Conservation (phyloP, 331 rosid species). For the Saraca asoca region DNA sequence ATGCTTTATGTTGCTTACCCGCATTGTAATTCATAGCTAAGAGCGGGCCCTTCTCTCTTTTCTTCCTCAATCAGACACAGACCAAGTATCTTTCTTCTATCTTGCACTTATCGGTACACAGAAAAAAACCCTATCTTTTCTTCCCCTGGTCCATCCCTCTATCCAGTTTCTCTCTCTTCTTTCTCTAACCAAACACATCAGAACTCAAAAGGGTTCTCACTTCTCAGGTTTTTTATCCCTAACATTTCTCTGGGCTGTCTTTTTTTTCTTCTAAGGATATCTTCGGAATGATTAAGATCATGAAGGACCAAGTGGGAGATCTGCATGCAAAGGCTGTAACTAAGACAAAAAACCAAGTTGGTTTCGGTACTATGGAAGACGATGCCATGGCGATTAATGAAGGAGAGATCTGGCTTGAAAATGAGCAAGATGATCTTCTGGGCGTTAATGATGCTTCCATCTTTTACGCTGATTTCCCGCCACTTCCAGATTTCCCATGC, state of each 20-base stretch:
- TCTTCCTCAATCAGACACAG: too few species aligned
- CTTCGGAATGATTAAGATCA: background rate
- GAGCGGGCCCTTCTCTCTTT: constrained; percentile 55
- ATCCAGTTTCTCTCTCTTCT: background rate
- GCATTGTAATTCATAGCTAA: constrained; percentile 45
- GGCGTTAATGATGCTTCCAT: constrained; percentile 52
- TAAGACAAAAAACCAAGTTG: constrained; percentile 27
- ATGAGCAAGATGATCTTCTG: constrained; percentile 50
- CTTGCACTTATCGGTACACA: constrained; percentile 58
- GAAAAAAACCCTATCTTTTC: background rate
- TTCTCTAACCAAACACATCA: too few species aligned
- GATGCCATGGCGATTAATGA: constrained; percentile 38
- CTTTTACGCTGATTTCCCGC: constrained; percentile 77
- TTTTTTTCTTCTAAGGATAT: background rate
- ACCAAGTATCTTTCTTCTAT: too few species aligned
- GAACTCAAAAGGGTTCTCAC: too few species aligned
- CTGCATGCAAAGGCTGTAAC: constrained; percentile 51
- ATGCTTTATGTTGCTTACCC: constrained; percentile 79
- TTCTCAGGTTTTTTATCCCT: background rate
- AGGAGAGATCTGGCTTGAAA: constrained; percentile 65
- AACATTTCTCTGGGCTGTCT: too few species aligned
- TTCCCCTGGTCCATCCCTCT: background rate
- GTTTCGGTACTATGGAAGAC: constrained; percentile 38
- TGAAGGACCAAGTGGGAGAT: constrained; percentile 48
- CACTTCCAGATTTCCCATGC: constrained; percentile 87